Percentiles rank a stretch among this genome's conserved stretches.
Conservation (phyloP, 108 stramenopile genomes). For the Cyclotella sp. region DNA sequence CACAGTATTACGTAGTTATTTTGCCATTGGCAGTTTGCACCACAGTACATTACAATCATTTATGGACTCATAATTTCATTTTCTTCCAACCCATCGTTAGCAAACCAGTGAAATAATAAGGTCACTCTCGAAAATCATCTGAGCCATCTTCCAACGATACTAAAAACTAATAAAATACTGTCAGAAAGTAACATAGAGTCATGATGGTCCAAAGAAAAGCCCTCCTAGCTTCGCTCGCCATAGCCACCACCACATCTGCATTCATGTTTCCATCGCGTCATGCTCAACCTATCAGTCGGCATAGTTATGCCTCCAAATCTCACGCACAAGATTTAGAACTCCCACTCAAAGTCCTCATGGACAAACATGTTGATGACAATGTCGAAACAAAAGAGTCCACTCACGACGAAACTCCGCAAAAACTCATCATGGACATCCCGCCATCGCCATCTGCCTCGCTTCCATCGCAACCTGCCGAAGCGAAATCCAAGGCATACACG, state of each 20-base stretch:
- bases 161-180: too few relatives aligned
- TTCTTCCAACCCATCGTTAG: too few relatives aligned
- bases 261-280: neutral
- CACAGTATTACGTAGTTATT: too few relatives aligned
- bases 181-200: neutral
- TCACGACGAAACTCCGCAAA: neutral
- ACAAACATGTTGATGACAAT: constrained; percentile 8
- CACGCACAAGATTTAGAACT: constrained; percentile 58
- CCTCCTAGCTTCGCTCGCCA: neutral
- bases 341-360: constrained; percentile 49
- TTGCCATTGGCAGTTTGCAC: too few relatives aligned
- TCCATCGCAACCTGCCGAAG: neutral
- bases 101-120: too few relatives aligned
- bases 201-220: constrained; percentile 16
- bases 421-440: constrained; percentile 50
- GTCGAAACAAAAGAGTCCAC: constrained; percentile 4
- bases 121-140: too few relatives aligned
- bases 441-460: constrained; percentile 17
- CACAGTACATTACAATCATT: too few relatives aligned
- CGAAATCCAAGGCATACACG: constrained; percentile 14
- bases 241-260: neutral
- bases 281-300: neutral
- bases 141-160: too few relatives aligned
- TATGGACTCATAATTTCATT: too few relatives aligned
- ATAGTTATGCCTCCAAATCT: constrained; percentile 21